phyloP scores from a whole-genome alignment of 2,329 filamentous ascomycete species.

The Capronia americana region DNA sequence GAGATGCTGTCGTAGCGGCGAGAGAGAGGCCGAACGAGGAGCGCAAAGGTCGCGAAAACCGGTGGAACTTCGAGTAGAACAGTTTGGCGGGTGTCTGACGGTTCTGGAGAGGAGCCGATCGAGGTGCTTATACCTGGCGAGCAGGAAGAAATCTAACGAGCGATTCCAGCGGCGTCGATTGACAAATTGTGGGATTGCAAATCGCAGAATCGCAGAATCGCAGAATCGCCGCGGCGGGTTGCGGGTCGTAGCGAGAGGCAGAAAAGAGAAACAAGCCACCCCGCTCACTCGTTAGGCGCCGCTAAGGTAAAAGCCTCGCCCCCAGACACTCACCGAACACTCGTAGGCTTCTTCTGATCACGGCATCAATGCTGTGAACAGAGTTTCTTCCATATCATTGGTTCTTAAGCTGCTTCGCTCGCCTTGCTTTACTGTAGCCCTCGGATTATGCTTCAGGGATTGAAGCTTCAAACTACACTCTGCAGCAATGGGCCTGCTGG shows the following conservation, averaged over 20 bases:
- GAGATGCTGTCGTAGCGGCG: constrained; percentile 70
- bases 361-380: constrained; percentile 12
- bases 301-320: background rate
- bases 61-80: constrained; percentile 79
- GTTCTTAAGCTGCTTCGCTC: background rate
- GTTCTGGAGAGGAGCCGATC: background rate
- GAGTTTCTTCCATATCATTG: background rate
- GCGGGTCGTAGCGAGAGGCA: constrained; percentile 10
- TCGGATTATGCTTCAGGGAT: background rate
- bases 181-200: constrained; percentile 23
- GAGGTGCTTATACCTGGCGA: background rate
- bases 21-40: constrained; percentile 75
- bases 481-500: constrained; percentile 20
- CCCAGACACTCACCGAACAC: too few species aligned
- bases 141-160: constrained; percentile 10
- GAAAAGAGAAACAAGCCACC: constrained; percentile 1
- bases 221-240: background rate
- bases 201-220: constrained; percentile 2
- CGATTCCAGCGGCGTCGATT: constrained; percentile 23
- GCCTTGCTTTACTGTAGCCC: background rate
- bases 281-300: too few species aligned
- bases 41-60: constrained; percentile 67
- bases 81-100: constrained; percentile 71
- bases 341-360: constrained; percentile 10
- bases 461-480: background rate